Base-by-base conservation (phyloP, 176 grass and related monocot species). In the Hsuehochloa calcarea region DNA sequence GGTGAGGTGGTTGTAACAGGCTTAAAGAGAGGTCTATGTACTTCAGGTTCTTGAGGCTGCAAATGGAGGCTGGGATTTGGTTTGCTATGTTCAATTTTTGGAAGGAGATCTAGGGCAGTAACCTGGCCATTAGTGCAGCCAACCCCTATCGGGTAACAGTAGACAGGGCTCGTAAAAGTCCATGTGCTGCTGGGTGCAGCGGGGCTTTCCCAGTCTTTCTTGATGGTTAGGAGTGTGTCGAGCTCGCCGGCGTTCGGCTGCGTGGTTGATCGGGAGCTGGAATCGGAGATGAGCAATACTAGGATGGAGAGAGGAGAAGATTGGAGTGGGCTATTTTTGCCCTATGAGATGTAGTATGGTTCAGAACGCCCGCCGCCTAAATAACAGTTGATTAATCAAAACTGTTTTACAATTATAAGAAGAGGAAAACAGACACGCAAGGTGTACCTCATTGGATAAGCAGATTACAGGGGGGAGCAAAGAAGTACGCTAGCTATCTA, bases 1-100 rank as follows among this genome's bases (percentile, higher is more conserved):
- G 0, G 66, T 80, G 52, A 96, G 68, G 22, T 86, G 41, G 78
- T 96, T 96, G 73, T 55, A n/a, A n/a, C n/a, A n/a, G n/a, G n/a
- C n/a, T n/a, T n/a, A n/a, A 10, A 5, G 56, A 66, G 15, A 96
- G 89, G 38, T 96, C 85, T 20, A 91, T 26, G 25, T 1, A 2
- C 0, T 50, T 72, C 3, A 93, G 64, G 47, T 61, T 84, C 51
- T 68, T 63, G 68, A 96, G 80, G 71, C 20, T 54, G 61, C 94
- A 97, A 11, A 93, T 35, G 23, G 87, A 77, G 15, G 50, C 0
- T 4, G 94, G 87, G 29, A 90, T 61, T 5, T 84, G 79, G 0
- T 70, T 63, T 38, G 13, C 8, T 54, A 81, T 70, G n/a, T 15
- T 23, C 27, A 44, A 2, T 0, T 19, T 69, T 3, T 0, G 27